Evolutionary conservation across 768 basidiomycete species (phyloP).

Genomic region (Termitomyces heimii): DNA sequence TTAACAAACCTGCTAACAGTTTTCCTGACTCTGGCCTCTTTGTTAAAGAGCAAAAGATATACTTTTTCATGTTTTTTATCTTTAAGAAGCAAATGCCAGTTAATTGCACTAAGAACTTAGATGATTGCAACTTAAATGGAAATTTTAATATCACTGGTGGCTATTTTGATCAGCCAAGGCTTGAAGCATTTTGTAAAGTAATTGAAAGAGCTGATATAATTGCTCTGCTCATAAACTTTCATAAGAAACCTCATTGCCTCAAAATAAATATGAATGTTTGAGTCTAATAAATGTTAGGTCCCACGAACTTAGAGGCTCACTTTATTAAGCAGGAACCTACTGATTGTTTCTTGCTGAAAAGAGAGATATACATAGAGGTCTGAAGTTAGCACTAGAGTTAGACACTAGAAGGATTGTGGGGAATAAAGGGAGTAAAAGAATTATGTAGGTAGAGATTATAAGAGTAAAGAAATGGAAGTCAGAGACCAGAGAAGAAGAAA

Average conservation of each 20-base stretch:
- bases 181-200: slow-evolving; percentile 97
- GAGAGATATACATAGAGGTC: no score
- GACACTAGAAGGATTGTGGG: no score
- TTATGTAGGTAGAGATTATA: no score
- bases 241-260: slow-evolving; percentile 83
- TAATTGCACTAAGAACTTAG: slow-evolving; percentile 77
- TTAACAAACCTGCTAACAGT: slow-evolving; percentile 79
- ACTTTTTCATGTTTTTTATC: slow-evolving; percentile 82
- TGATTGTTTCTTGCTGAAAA: no score
- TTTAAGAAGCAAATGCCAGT: slow-evolving; percentile 74
- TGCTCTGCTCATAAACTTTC: slow-evolving; percentile 73
- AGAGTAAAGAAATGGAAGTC: no score
- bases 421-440: no score
- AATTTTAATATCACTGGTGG: slow-evolving; percentile 78
- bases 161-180: slow-evolving; percentile 89
- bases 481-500: no score
- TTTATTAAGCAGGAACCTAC: no score
- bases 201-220: slow-evolving; percentile 69
- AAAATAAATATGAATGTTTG: slow-evolving; percentile 77
- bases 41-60: slow-evolving; percentile 81
- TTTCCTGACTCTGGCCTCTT: slow-evolving; percentile 72
- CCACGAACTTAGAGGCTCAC: no score
- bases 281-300: no score
- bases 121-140: slow-evolving; percentile 85
- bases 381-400: no score